phyloP scores from a whole-genome alignment of 1,139 yeast genomes.

The Suhomyces choctaworum region DNA sequence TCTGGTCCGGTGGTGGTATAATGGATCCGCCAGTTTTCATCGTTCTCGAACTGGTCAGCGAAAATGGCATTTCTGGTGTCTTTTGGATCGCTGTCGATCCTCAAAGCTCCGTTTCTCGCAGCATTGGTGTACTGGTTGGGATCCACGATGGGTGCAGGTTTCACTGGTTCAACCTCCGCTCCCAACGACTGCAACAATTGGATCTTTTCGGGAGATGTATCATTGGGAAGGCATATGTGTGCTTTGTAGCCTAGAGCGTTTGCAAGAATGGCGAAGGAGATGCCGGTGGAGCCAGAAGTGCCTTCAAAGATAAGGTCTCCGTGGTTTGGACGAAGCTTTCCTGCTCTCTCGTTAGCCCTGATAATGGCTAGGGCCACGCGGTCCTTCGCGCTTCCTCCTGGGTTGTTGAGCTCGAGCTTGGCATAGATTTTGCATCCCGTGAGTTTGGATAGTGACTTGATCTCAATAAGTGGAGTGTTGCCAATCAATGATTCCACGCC shows the following conservation, averaged over 20 bases:
- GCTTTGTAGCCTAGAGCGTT: conserved; percentile 86
- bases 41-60: conserved; percentile 96
- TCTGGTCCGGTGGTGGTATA: conserved; percentile 89
- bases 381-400: conserved; percentile 96
- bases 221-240: conserved; percentile 94
- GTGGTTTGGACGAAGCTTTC: conserved; percentile 55
- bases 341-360: conserved; percentile 60
- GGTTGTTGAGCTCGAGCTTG: conserved; percentile 81
- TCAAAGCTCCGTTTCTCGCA: conserved; percentile 66
- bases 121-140: conserved; percentile 90
- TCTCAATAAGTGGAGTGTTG: conserved; percentile 81
- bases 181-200: conserved; percentile 72
- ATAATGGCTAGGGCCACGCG: conserved; percentile 89
- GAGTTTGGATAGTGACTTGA: conserved; percentile 67
- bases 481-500: conserved; percentile 69
- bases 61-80: conserved; percentile 61
- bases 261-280: conserved; percentile 84
- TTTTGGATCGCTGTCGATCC: conserved; percentile 44
- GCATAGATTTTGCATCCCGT: conserved; percentile 88
- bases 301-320: conserved; percentile 84
- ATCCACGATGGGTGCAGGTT: conserved; percentile 94
- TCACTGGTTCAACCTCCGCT: conserved; percentile 82
- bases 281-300: conserved; percentile 95
- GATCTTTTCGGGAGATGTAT: conserved; percentile 82
- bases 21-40: conserved; percentile 85